Evolutionary conservation across 164 flowering plant genomes (phyloP), one percentile per base, ranked within the genome.

Genomic region (Akebia trifoliata): DNA sequence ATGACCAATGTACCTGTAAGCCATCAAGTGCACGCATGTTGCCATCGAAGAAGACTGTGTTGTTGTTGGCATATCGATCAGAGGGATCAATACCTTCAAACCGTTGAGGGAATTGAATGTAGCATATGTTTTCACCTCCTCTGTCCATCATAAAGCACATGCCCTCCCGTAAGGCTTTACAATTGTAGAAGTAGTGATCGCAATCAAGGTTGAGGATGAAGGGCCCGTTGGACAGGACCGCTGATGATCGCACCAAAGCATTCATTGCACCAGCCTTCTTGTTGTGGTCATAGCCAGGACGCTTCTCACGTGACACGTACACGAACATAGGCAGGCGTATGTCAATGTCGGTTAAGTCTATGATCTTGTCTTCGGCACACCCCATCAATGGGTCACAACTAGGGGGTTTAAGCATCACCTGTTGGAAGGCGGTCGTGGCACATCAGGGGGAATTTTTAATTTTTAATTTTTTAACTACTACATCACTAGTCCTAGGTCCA

Each of bases 211-310:
- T 87, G 47, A 87, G 87, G 9, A 87, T 85, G 67, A 88, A 85
- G 0, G 93, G 81, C 0, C 96, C 93, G 29, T 88, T 88, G 5
- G 96, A 88, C 39, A 86, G 42, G 24, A 88, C 50, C 0, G 93
- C 85, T 0, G 88, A 85, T 6, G 87, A 65, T 30, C 96, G 72
- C 3, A 88, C 90, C 39, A 88, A 59, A 0, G 85, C 84, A 32
- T 88, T 88, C 96, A 88, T 88, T 42, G 96, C 93, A 2, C 96
- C 96, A 0, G 96, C 96, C 68, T 88, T 88, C 79, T 88, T 88
- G 76, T 88, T 88, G 61, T 72, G 76, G 45, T 72, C 72, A 21
- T 72, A 72, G 4, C 72, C 76, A 5, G 76, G 66, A 7, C 76
- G 63, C 48, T 72, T 72, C 67, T 72, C 76, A 20, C 76, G 69